These are phyloP conservation scores for Calonectria pauciramosa DNA, from an alignment of 2,329 filamentous ascomycete species.

Conservation along the genomic window DNA sequence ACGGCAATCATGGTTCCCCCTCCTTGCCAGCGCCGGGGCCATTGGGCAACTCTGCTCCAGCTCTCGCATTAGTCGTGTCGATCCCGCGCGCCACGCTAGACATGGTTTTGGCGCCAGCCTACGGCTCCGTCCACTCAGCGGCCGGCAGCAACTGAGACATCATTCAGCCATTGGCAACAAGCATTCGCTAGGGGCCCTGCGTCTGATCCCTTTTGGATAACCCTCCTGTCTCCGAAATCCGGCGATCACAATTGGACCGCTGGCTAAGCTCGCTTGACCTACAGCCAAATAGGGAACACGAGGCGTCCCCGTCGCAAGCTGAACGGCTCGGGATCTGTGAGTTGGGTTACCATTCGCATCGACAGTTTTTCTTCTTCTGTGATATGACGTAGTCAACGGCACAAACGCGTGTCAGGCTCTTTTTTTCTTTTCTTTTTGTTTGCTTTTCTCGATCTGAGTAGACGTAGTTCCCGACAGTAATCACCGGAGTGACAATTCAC, in stretches of 20 bases:
- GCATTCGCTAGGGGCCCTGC: background rate
- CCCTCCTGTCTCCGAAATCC: conserved; percentile 13
- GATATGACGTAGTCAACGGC: conserved; percentile 1
- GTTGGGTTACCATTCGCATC: background rate
- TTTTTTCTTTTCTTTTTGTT: background rate
- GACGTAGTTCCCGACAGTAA: background rate
- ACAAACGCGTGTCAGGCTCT: background rate
- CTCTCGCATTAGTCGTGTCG: conserved; percentile 27
- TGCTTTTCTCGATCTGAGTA: background rate
- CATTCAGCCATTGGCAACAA: conserved; percentile 11
- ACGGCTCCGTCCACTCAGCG: background rate
- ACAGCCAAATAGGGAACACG: background rate
- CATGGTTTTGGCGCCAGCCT: background rate
- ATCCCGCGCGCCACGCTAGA: conserved; percentile 29
- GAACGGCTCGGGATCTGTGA: conserved; percentile 12
- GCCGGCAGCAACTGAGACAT: conserved; percentile 33
- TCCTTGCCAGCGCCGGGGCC: background rate
- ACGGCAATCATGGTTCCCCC: conserved; percentile 15
- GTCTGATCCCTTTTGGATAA: background rate
- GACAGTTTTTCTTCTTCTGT: background rate
- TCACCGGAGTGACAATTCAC: background rate
- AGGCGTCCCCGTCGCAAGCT: conserved; percentile 29
- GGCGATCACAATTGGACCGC: conserved; percentile 23
- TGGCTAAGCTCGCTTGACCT: background rate
- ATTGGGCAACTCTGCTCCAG: background rate